Evolutionary conservation across 176 grass and related monocot genomes (phyloP).

Genomic region (Ensete ventricosum): DNA sequence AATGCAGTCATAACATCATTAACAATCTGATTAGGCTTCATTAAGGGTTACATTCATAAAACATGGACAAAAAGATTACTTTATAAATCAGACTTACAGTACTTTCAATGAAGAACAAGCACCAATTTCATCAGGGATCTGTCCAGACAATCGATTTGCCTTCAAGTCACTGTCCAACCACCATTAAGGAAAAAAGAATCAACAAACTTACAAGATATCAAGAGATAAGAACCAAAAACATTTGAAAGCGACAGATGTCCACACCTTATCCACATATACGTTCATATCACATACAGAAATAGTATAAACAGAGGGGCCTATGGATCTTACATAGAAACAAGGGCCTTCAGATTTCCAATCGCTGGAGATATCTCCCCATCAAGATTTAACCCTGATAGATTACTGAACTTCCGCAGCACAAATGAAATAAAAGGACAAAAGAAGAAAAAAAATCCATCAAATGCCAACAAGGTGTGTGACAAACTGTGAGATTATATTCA

Average conservation of each 20-base stretch:
- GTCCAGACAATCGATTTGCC: conserved; percentile 63
- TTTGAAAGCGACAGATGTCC: no score
- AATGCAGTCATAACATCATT: not conserved
- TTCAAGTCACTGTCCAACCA: conserved; percentile 51
- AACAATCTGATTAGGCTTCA: not conserved
- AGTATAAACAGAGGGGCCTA: not conserved
- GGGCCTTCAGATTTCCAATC: conserved; percentile 62
- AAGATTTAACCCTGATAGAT: conserved; percentile 80
- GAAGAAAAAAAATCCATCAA: not conserved
- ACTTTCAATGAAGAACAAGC: conserved; percentile 59
- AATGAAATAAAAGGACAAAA: not conserved
- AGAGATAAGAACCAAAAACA: no score
- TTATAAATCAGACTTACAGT: conserved; percentile 40
- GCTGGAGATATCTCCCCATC: conserved; percentile 86
- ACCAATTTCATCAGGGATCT: conserved; percentile 96
- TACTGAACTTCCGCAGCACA: conserved; percentile 44
- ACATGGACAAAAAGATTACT: not conserved
- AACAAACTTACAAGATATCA: not conserved
- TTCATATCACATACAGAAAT: not conserved
- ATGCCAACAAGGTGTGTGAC: not conserved
- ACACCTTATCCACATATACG: not conserved
- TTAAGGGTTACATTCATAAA: not conserved
- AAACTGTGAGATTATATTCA: not conserved
- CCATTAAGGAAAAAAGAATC: not conserved
- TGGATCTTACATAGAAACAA: conserved; percentile 56